Percentiles rank a stretch among this genome's conserved stretches.
phyloP scores from a whole-genome alignment of 805 yeast genomes.

The Torulaspora delbrueckii region DNA sequence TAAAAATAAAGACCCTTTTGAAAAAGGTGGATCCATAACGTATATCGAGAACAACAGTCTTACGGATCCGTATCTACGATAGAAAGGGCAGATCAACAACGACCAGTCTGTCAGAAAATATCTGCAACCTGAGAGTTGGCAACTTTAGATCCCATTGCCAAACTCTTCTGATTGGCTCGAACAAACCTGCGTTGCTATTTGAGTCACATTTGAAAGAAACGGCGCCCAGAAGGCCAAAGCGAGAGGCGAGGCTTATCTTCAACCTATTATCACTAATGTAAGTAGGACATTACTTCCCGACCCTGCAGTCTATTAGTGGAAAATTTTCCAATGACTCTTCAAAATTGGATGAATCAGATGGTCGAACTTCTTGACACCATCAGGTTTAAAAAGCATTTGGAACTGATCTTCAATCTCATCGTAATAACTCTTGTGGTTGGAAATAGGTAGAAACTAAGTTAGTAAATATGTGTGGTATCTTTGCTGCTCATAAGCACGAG shows the following conservation, averaged over 20 bases:
- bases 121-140: not conserved
- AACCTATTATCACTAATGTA: not conserved
- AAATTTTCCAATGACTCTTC: not conserved
- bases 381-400: not conserved
- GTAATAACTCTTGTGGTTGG: not conserved
- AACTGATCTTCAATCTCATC: too few species aligned
- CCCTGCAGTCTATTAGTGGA: not conserved
- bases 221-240: not conserved
- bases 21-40: slow-evolving; percentile 16
- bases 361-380: not conserved
- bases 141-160: not conserved
- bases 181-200: not conserved
- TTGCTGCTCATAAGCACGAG: slow-evolving; percentile 82
- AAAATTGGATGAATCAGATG: not conserved
- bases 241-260: not conserved
- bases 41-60: slow-evolving; percentile 4
- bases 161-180: not conserved
- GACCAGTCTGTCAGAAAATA: not conserved
- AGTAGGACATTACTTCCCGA: not conserved
- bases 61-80: slow-evolving; percentile 18
- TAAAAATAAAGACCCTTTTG: slow-evolving; percentile 5
- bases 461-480: slow-evolving; percentile 90
- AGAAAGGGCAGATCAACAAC: slow-evolving; percentile 12
- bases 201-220: not conserved
- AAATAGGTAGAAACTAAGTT: not conserved